phyloP scores from a whole-genome alignment of 345 rosid genomes.

The Luvunga scandens region DNA sequence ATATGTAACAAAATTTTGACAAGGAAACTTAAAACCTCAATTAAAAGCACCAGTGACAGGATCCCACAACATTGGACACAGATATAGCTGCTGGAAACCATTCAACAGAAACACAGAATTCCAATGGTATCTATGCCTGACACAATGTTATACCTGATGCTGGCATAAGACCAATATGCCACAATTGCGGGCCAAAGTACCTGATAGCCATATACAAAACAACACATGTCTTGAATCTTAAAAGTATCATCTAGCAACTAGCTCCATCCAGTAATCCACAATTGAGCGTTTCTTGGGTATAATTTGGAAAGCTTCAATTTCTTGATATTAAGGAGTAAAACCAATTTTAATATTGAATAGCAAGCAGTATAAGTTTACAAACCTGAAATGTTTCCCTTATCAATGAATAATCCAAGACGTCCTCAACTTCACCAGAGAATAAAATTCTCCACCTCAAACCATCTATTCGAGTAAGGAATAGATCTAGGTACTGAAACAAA shows the following conservation, averaged over 20 bases:
- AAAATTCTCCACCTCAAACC: constrained; percentile 77
- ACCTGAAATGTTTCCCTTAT: constrained; percentile 83
- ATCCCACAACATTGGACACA: background rate
- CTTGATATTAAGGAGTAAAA: constrained; percentile 14
- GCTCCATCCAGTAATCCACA: background rate
- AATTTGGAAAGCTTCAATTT: constrained; percentile 14
- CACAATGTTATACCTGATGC: background rate
- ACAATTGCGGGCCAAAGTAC: background rate
- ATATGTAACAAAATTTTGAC: background rate
- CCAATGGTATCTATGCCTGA: background rate
- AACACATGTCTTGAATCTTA: background rate
- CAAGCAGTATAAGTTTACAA: constrained; percentile 14
- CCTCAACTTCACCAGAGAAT: constrained; percentile 41
- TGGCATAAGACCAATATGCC: background rate
- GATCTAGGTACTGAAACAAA: constrained; percentile 70
- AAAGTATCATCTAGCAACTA: background rate
- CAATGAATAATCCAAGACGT: constrained; percentile 49
- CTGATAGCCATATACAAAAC: background rate
- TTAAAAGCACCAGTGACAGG: background rate
- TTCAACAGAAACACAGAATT: background rate
- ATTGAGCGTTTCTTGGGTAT: background rate
- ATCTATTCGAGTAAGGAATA: constrained; percentile 81
- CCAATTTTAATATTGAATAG: background rate
- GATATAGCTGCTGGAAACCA: background rate
- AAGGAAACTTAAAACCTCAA: background rate